Percentiles rank a stretch among this genome's conserved stretches.
Evolutionary conservation across 2,329 filamentous ascomycete species (phyloP).

Genomic region (Pseudocercospora ulei): DNA sequence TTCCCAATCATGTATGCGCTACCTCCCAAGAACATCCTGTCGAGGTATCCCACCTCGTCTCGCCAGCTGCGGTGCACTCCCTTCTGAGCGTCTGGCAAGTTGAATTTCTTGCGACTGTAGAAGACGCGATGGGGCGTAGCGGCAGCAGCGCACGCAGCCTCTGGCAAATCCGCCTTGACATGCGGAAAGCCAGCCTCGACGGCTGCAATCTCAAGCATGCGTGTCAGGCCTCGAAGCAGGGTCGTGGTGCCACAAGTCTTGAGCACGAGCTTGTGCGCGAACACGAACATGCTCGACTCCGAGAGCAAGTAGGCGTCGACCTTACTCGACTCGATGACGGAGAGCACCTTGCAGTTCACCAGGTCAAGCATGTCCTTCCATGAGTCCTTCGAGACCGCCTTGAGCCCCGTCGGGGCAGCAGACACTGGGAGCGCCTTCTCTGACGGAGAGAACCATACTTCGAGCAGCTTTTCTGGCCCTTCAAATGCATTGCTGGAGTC

Average conservation of each 20-base stretch:
- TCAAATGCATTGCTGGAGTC: conserved; percentile 96
- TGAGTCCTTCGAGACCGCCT: conserved; percentile 68
- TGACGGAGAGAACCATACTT: conserved; percentile 93
- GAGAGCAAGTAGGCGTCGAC: conserved; percentile 95
- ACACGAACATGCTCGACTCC: conserved; percentile 99
- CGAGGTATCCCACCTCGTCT: conserved; percentile 84
- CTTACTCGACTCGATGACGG: conserved; percentile 82
- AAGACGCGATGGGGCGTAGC: conserved; percentile 92
- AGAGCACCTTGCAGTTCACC: conserved; percentile 97
- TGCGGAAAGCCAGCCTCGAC: conserved; percentile 81
- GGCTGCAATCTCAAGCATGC: conserved; percentile 85
- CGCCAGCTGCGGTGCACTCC: conserved; percentile 96
- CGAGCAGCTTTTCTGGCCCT: conserved; percentile 93
- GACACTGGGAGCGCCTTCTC: conserved; percentile 60
- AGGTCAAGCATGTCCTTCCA: conserved; percentile 98
- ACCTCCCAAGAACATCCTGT: conserved; percentile 80
- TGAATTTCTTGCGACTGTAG: conserved; percentile 97
- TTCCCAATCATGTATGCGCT: conserved; percentile 99
- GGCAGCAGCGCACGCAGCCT: conserved; percentile 59
- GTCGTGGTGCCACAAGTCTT: conserved; percentile 99
- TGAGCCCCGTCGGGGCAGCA: conserved; percentile 66
- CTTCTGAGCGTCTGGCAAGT: conserved; percentile 88
- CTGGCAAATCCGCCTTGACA: conserved; percentile 55
- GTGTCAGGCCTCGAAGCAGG: conserved; percentile 75
- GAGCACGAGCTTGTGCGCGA: conserved; percentile 96